Evolutionary conservation across 2,329 filamentous ascomycete genomes (phyloP), one percentile per base, ranked within the genome.

Genomic region (Colletotrichum orchidophilum): DNA sequence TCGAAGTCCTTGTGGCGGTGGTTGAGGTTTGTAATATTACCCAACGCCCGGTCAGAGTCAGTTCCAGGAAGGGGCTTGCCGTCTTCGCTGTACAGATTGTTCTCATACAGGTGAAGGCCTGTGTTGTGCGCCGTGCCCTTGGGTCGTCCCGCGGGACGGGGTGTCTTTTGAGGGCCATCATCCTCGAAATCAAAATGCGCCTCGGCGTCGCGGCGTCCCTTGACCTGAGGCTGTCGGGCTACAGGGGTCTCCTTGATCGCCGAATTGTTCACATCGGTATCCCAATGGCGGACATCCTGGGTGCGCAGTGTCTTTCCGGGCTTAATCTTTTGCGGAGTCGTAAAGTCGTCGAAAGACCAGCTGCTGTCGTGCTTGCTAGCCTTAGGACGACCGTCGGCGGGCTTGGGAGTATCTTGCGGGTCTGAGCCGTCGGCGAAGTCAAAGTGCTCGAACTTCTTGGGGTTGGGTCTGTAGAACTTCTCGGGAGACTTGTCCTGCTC

Each of bases 331-430:
- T 92, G 88, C 0, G 96, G 96, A 0, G 95, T 97, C 18, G 85
- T 84, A 76, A 97, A 97, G 82, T 97, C 95, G 72, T 94, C 90
- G 81, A 98, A 98, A 59, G 91, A 90, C 95, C 96, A 98, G 73
- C 94, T 92, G 74, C 91, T 91, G 70, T 87, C 84, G 78, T 94
- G 91, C 83, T 93, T 94, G 63, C 49, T 52, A 65, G 86, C 85
- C 77, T 87, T 87, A 72, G 83, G 80, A 27, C 79, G 79, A 63
- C 86, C 80, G 24, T 86, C 80, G 62, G 80, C 83, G n/a, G 83
- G 78, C 73, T 83, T 77, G 15, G 85, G 83, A 21, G 81, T 81
- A 61, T 88, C 85, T 71, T 83, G 81, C 18, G 84, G 82, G 66
- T 90, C 87, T 24, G 84, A 87, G 61, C 90, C 91, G 74, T 94